A percentile compares a stretch with the other conserved stretches of the same genome.
Conservation (phyloP, 129 eudicot species). For the Solidago caesia region DNA sequence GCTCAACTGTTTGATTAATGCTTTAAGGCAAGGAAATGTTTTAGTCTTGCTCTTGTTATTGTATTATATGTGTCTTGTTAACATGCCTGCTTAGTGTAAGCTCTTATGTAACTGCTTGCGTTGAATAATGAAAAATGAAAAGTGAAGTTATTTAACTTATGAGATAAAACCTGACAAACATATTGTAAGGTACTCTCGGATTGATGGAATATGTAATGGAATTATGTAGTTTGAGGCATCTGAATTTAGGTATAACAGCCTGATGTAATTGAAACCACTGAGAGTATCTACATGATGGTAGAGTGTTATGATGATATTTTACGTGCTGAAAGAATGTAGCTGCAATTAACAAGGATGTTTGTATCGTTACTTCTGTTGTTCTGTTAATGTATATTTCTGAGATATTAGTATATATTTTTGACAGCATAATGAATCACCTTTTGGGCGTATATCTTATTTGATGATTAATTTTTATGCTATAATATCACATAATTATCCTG, state of each 20-base stretch:
- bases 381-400: too few species aligned
- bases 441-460: too few species aligned
- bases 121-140: not conserved
- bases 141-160: not conserved
- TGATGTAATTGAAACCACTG: too few species aligned
- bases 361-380: too few species aligned
- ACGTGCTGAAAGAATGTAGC: too few species aligned
- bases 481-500: too few species aligned
- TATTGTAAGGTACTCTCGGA: not conserved
- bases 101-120: not conserved
- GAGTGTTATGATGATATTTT: too few species aligned
- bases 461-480: too few species aligned
- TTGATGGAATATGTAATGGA: not conserved
- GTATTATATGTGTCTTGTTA: not conserved
- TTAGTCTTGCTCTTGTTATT: not conserved
- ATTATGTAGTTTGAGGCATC: not conserved
- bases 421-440: too few species aligned
- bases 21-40: conserved; percentile 13
- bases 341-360: too few species aligned
- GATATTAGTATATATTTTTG: too few species aligned
- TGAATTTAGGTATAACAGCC: not conserved
- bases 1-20: conserved; percentile 56
- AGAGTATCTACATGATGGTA: too few species aligned
- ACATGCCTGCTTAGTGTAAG: not conserved
- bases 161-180: not conserved